These are phyloP conservation scores for Wickerhamomyces bovis DNA, from an alignment of 805 yeast genomes.

Conservation along the genomic window DNA sequence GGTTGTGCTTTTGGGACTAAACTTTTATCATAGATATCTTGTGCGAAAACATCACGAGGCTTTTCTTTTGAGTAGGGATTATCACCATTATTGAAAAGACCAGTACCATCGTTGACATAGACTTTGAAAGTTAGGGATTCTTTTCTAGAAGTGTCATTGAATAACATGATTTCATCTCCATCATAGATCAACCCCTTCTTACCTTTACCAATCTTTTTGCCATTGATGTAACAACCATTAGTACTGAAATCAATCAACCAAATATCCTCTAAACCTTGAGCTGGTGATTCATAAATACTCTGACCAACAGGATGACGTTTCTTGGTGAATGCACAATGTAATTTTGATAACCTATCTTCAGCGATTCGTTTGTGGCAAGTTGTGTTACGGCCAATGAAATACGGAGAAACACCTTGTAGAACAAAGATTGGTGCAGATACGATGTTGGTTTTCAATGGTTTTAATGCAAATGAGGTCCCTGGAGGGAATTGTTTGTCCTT, in stretches of 20 bases:
- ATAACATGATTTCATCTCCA: constrained; percentile 61
- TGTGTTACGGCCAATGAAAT: constrained; percentile 68
- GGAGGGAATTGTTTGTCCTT: constrained; percentile 30
- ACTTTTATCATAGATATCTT: constrained; percentile 15
- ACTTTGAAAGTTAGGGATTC: constrained; percentile 51
- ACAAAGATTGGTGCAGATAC: constrained; percentile 45
- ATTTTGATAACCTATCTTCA: constrained; percentile 76
- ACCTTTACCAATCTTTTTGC: constrained; percentile 51
- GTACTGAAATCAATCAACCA: constrained; percentile 81
- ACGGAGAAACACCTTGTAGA: constrained; percentile 62
- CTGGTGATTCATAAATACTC: constrained; percentile 62
- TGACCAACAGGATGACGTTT: constrained; percentile 56
- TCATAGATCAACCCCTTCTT: constrained; percentile 54
- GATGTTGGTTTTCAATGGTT: constrained; percentile 43
- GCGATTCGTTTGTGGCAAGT: constrained; percentile 54
- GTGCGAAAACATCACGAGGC: constrained; percentile 1
- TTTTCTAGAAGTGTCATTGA: constrained; percentile 50
- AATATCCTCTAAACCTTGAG: constrained; percentile 64
- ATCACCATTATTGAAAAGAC: constrained; percentile 50
- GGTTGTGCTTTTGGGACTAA: constrained; percentile 5
- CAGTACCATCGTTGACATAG: constrained; percentile 52
- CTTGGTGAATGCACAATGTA: constrained; percentile 68
- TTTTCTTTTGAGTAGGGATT: constrained; percentile 1
- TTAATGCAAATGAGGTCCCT: constrained; percentile 59
- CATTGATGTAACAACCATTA: constrained; percentile 72